Percentiles rank a stretch among this genome's conserved stretches.
Evolutionary conservation across 305 asterid species (phyloP).

Genomic region (Solanum aculeatissimum): DNA sequence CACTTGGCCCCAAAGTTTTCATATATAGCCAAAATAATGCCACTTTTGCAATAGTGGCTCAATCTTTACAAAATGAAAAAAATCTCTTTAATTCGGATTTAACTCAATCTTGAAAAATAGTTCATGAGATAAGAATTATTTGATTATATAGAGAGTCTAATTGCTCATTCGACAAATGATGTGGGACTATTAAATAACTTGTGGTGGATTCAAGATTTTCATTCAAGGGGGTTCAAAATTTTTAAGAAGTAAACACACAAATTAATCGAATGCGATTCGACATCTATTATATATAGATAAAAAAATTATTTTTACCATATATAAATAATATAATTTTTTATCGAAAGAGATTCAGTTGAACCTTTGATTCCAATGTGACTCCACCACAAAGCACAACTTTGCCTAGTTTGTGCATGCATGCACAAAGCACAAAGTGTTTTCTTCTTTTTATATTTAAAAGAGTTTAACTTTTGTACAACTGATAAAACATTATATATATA

Average conservation of each 20-base stretch:
- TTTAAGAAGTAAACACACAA: too few relatives aligned
- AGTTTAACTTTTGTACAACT: fast-evolving
- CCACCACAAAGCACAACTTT: not conserved
- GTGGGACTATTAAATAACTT: not conserved
- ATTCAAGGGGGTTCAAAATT: too few relatives aligned
- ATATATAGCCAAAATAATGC: not conserved
- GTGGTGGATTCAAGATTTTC: too few relatives aligned
- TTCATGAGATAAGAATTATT: not conserved
- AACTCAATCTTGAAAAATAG: not conserved
- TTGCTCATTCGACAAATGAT: not conserved
- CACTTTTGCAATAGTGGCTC: not conserved
- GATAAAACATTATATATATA: not conserved
- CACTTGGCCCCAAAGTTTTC: not conserved
- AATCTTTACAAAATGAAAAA: not conserved
- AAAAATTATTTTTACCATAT: too few relatives aligned
- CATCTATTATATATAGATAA: too few relatives aligned
- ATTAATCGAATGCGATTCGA: fast-evolving
- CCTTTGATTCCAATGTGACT: too few relatives aligned
- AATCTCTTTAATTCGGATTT: not conserved
- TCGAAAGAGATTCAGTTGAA: too few relatives aligned
- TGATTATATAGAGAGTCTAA: not conserved
- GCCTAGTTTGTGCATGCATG: not conserved
- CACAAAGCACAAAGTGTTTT: not conserved
- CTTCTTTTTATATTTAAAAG: not conserved
- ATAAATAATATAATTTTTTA: too few relatives aligned